phyloP scores from a whole-genome alignment of 306 rosid species.

The Acacia crassicarpa region DNA sequence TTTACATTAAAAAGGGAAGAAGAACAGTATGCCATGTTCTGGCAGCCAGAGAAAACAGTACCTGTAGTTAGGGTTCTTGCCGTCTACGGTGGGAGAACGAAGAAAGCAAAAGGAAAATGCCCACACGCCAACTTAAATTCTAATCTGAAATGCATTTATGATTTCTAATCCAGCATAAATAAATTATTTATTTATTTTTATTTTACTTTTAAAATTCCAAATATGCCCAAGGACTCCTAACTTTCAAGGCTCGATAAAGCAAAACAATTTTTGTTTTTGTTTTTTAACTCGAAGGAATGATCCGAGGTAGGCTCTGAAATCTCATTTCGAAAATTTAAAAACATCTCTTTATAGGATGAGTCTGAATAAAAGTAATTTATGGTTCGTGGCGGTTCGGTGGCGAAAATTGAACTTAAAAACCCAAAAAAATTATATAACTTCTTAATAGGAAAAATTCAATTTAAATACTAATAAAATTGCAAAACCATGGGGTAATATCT shows the following conservation, averaged over 20 bases:
- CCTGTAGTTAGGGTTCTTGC: constrained; percentile 57
- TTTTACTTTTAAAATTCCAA: background rate
- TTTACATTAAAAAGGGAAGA: constrained; percentile 10
- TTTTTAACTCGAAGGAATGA: background rate
- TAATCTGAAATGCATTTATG: constrained; percentile 1
- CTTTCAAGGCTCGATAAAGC: background rate
- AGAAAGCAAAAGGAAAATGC: constrained; percentile 26
- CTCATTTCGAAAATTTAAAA: too few species aligned
- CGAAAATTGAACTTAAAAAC: background rate
- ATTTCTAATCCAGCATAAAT: background rate
- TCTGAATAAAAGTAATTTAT: background rate
- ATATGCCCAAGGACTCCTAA: background rate
- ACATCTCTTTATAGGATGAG: background rate
- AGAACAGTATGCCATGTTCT: constrained; percentile 5
- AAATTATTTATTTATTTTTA: background rate
- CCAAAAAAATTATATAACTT: too few species aligned
- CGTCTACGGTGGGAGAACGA: constrained; percentile 41
- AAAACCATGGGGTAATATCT: too few species aligned
- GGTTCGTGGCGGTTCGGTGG: background rate
- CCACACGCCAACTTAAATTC: constrained; percentile 43
- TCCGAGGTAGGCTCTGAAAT: background rate
- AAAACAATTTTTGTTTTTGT: background rate
- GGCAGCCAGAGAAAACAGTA: constrained; percentile 35
- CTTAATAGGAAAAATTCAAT: too few species aligned
- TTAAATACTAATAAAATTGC: too few species aligned